Conservation (phyloP, 2,329 filamentous ascomycete species). For the Xylaria sp. region DNA sequence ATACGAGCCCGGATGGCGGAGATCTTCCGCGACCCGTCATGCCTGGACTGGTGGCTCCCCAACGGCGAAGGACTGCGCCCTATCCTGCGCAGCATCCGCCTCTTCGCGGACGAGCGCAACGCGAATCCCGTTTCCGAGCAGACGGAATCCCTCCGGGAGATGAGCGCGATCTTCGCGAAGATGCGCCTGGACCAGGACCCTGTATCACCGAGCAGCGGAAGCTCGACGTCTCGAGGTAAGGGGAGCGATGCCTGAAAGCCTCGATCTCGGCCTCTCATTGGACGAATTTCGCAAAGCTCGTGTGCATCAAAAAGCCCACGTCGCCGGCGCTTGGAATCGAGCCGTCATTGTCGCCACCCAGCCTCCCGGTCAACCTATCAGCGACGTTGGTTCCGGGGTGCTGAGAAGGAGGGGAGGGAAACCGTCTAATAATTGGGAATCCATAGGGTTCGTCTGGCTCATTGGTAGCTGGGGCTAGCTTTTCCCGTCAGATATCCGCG, state of each 20-base stretch:
- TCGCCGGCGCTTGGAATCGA: not conserved
- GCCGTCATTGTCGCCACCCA: not conserved
- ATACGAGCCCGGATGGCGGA: constrained; percentile 77
- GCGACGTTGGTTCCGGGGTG: not conserved
- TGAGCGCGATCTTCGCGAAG: constrained; percentile 72
- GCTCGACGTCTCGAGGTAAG: constrained; percentile 14
- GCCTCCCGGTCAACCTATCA: not conserved
- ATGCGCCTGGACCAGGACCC: constrained; percentile 52
- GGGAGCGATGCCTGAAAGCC: constrained; percentile 5
- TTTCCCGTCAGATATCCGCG: constrained; percentile 12
- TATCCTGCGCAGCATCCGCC: constrained; percentile 75
- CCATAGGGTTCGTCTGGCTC: not conserved
- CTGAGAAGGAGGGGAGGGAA: no score
- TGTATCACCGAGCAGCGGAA: constrained; percentile 18
- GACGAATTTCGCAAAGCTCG: not conserved
- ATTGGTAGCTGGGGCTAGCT: no score
- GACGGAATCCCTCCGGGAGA: constrained; percentile 70
- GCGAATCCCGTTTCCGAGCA: constrained; percentile 59
- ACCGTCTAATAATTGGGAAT: not conserved
- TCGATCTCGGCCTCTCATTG: not conserved
- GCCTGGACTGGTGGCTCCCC: constrained; percentile 87
- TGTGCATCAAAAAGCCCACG: not conserved
- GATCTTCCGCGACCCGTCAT: constrained; percentile 71
- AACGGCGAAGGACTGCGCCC: constrained; percentile 75
- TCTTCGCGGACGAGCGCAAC: constrained; percentile 79